Evolutionary conservation across 345 rosid genomes (phyloP), one percentile per base, ranked within the genome.

Genomic region (Pelargonium nanum): DNA sequence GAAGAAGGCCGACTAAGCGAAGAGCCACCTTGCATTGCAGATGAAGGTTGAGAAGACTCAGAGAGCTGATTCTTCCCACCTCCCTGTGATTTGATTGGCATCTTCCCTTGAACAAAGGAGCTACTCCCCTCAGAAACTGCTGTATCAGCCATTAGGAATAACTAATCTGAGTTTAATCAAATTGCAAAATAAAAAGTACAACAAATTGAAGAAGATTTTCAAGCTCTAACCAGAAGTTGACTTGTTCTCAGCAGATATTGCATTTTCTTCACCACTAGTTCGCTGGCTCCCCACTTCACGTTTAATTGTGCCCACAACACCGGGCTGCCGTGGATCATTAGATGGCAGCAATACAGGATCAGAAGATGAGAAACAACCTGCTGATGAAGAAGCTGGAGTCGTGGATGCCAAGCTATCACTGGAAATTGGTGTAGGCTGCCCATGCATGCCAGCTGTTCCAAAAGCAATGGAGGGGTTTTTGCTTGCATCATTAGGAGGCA

Each of bases 1-100:
- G 96, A 85, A 52, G 91, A 75, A 69, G 91, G 91, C 59, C 89
- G 79, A 65, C 88, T 88, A 30, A 72, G 70, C 15, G 86, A 81
- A 72, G 91, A 77, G 61, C 83, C 77, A 68, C 75, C 73, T 26
- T 81, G 86, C 68, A 66, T 67, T 40, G 74, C 67, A 66, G 78
- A 75, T 65, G 81, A 70, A 26, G 79, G 72, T 57, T 68, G 89
- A 65, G 81, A 71, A 69, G 85, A 56, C 51, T 86, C 91, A 62
- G 60, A 68, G 17, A 48, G 68, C 32, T 70, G 81, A 65, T 68
- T 69, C 77, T 86, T 88, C 74, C 69, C 75, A 28, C 67, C 77
- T 65, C 76, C 89, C 58, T 80, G 85, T 34, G 87, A 75, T 65
- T 79, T 84, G 70, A 60, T 69, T 26, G 72, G 68, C 62, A 74